Conservation (phyloP, 129 eudicot species). For the Helianthus tuberosus region DNA sequence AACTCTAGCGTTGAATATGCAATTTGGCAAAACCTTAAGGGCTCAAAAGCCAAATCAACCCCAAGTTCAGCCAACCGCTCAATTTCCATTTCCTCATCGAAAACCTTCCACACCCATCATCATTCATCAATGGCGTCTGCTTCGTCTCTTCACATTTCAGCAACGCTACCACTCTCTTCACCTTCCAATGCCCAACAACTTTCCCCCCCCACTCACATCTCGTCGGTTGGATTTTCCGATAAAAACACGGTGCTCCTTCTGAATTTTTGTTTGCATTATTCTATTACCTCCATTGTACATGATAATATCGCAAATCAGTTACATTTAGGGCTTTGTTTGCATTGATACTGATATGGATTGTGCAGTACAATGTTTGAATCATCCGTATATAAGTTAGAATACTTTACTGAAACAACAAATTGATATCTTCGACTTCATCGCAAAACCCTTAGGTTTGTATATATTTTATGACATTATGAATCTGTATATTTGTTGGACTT, state of each 20-base stretch:
- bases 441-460: not conserved
- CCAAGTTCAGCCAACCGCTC: slow-evolving; percentile 28
- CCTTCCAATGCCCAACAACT: slow-evolving; percentile 5
- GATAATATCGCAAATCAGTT: not conserved
- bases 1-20: too few species aligned
- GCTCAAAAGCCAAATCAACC: slow-evolving; percentile 1
- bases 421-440: not conserved
- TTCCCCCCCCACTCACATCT: slow-evolving; percentile 3
- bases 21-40: slow-evolving; percentile 13
- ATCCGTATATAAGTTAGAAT: not conserved
- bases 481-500: not conserved
- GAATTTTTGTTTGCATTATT: not conserved
- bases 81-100: slow-evolving; percentile 17
- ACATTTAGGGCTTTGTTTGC: not conserved
- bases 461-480: not conserved
- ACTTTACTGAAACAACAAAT: slow-evolving; percentile 1
- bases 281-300: not conserved
- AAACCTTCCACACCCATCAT: slow-evolving; percentile 1
- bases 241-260: slow-evolving; percentile 26
- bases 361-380: not conserved
- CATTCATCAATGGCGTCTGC: slow-evolving; percentile 27
- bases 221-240: not conserved
- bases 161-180: slow-evolving; percentile 4
- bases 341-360: not conserved
- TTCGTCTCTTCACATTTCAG: slow-evolving; percentile 21